These are phyloP conservation scores for Phytopythium mirpurense DNA, from an alignment of 352 stramenopile species.

Conservation along the genomic window DNA sequence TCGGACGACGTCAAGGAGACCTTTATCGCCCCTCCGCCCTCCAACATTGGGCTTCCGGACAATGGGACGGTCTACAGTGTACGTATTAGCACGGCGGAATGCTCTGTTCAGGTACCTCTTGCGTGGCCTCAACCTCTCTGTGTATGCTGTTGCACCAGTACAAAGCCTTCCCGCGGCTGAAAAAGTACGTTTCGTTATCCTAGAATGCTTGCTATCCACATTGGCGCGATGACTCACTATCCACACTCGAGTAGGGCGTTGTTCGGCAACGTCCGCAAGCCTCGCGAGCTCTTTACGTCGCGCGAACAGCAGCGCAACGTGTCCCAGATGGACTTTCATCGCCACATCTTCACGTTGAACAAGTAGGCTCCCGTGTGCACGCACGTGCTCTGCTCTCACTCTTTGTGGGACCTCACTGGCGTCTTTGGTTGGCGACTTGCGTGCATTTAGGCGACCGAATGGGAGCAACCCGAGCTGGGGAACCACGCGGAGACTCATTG, in stretches of 20 bases:
- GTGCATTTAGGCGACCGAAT: slow-evolving; percentile 35
- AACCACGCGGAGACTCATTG: slow-evolving; percentile 53
- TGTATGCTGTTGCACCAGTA: slow-evolving; percentile 38
- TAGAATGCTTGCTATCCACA: background rate
- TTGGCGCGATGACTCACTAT: background rate
- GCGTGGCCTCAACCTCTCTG: slow-evolving; percentile 3
- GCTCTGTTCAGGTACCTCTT: background rate
- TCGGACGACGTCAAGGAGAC: slow-evolving; percentile 77
- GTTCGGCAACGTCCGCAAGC: slow-evolving; percentile 69
- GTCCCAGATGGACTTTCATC: slow-evolving; percentile 69
- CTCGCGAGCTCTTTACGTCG: slow-evolving; percentile 65
- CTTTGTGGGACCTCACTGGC: background rate
- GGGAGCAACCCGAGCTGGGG: slow-evolving; percentile 59
- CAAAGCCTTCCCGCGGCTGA: slow-evolving; percentile 73
- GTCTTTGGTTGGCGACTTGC: background rate
- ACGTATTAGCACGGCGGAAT: slow-evolving; percentile 8
- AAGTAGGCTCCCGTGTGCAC: slow-evolving; percentile 20
- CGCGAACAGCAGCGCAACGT: slow-evolving; percentile 72
- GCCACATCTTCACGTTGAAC: slow-evolving; percentile 56
- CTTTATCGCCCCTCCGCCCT: slow-evolving; percentile 75
- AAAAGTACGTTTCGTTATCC: slow-evolving; percentile 43
- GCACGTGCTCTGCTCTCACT: background rate
- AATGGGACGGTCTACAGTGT: slow-evolving; percentile 74
- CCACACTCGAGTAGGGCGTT: slow-evolving; percentile 26
- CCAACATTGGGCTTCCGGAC: slow-evolving; percentile 73